Percentiles rank a stretch among this genome's conserved stretches.
phyloP scores from a whole-genome alignment of 2,329 filamentous ascomycete genomes.

The Triangularia verruculosa region DNA sequence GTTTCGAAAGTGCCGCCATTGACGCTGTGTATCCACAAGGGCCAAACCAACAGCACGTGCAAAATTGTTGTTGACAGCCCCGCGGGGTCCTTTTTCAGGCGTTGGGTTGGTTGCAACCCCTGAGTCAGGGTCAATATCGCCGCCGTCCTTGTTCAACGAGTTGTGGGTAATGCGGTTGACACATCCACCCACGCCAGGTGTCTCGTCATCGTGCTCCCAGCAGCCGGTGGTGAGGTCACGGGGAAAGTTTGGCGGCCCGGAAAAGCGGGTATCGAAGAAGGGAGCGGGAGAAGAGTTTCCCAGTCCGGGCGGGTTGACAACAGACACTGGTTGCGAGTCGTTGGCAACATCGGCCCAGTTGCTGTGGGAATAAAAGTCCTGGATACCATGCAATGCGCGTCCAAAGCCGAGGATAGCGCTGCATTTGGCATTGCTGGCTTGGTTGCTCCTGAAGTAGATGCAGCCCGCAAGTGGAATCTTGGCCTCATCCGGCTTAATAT shows the following conservation, averaged over 20 bases:
- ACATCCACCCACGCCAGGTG: background rate
- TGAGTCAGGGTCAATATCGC: background rate
- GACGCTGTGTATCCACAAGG: background rate
- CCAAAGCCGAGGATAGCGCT: slow-evolving; percentile 23
- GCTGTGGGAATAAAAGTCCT: slow-evolving; percentile 29
- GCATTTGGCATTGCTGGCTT: slow-evolving; percentile 21
- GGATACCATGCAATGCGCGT: slow-evolving; percentile 23
- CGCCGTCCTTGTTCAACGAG: background rate
- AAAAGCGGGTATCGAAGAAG: background rate
- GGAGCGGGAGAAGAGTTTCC: background rate
- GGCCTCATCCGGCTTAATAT: background rate
- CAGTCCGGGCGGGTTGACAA: background rate
- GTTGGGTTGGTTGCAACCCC: background rate
- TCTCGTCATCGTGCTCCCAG: background rate
- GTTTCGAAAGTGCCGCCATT: slow-evolving; percentile 1
- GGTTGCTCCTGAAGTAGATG: background rate
- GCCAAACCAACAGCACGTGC: background rate
- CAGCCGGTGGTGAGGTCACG: background rate
- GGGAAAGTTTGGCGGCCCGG: background rate
- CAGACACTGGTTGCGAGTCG: background rate
- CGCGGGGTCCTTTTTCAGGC: background rate
- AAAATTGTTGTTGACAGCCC: background rate
- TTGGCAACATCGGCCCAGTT: slow-evolving; percentile 24
- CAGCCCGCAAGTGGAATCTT: background rate
- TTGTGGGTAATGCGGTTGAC: background rate